Conservation (phyloP, 169 alveolate species). For the Plasmodium blacklocki region DNA sequence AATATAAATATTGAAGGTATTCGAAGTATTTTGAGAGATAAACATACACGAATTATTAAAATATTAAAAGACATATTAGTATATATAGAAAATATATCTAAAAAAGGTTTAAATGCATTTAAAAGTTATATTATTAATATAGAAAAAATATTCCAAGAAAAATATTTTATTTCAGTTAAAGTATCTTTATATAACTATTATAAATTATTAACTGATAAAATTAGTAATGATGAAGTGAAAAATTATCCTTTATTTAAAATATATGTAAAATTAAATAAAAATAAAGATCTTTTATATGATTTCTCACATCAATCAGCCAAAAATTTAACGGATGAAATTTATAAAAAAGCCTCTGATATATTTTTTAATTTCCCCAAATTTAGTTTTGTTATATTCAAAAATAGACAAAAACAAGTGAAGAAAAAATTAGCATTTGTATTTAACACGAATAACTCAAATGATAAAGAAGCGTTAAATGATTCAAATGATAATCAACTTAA, state of each 20-base stretch:
- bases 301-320: slow-evolving; percentile 68
- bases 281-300: slow-evolving; percentile 52
- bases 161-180: slow-evolving; percentile 69
- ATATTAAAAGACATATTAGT: slow-evolving; percentile 44
- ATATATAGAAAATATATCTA: slow-evolving; percentile 64
- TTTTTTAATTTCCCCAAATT: slow-evolving; percentile 48
- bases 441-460: slow-evolving; percentile 43
- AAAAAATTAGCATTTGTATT: slow-evolving; percentile 65
- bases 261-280: slow-evolving; percentile 43
- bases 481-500: slow-evolving; percentile 27
- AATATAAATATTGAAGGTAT: slow-evolving; percentile 53
- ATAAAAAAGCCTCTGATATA: slow-evolving; percentile 74
- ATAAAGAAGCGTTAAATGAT: slow-evolving; percentile 22
- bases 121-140: slow-evolving; percentile 49
- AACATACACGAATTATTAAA: slow-evolving; percentile 55
- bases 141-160: slow-evolving; percentile 54
- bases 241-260: slow-evolving; percentile 73
- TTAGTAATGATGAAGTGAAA: slow-evolving; percentile 70
- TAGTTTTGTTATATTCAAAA: slow-evolving; percentile 53
- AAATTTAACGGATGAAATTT: slow-evolving; percentile 66
- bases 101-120: slow-evolving; percentile 63
- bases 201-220: slow-evolving; percentile 68
- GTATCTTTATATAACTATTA: slow-evolving; percentile 71
- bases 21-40: slow-evolving; percentile 60
- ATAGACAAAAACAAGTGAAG: slow-evolving; percentile 70